Base-by-base conservation (phyloP, 2,329 filamentous ascomycete genomes). In the Phaeoacremonium minimum region DNA sequence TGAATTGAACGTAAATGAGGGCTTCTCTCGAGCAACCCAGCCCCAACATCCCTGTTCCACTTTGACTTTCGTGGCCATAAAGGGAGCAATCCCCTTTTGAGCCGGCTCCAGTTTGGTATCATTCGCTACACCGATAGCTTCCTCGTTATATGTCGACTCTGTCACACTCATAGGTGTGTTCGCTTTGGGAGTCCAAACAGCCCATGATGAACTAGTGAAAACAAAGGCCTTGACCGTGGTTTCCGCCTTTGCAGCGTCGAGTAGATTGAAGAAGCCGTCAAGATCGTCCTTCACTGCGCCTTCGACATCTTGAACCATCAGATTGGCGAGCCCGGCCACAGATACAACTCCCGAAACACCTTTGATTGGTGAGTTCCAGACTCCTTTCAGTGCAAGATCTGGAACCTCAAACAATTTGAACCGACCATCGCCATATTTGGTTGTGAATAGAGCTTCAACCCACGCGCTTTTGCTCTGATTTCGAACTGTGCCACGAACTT, bases 401-500 rank as follows among this genome's bases (percentile, higher is more conserved):
- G 55, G 42, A 3, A 60, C 44, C 28, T 58, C 46, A 14, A 51
- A 15, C 6, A 59, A 42, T 28, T 53, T 46, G 18, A 61, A 52
- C 4, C 43, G 47, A 12, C 22, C 43, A 0, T 42, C 36, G 2
- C 54, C 52, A 33, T 59, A 44, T 4, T 52, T 48, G 4, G 44
- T 19, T 12, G 43, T 20, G 43, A 55, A 60, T 20, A 50, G 38
- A 2, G 15, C 0, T 1, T 26, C 19, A 6, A 59, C 37, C 52
- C 58, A 60, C 5, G 46, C 38, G 14, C 41, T 39, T 28, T 58
- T 62, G 34, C 44, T 18, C 2, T 41, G 37, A 16, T 48, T 48
- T 15, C 62, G 56, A 6, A 64, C 64, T 13, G 63, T 66, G 15
- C 63, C 63, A n/a, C 63, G 49, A 15, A 67, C 63, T 8, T 37